Evolutionary conservation across 1,284 basidiomycete species (phyloP).

Genomic region (Lentinula novae-zelandiae): DNA sequence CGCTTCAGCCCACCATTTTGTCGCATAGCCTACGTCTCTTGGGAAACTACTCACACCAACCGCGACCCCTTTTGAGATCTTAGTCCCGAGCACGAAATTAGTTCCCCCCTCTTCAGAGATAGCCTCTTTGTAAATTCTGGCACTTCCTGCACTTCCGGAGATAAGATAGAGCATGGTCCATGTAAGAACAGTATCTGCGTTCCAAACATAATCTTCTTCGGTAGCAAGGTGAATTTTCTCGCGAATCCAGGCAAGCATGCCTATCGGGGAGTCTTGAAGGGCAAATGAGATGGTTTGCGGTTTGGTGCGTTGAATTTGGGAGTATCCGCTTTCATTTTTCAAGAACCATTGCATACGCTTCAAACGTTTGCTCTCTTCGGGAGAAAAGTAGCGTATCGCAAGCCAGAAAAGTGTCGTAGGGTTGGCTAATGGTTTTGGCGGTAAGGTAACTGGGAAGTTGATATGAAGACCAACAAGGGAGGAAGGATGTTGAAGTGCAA

Average conservation of each 20-base stretch:
- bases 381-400: constrained; percentile 12
- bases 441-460: constrained; percentile 23
- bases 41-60: constrained; percentile 18
- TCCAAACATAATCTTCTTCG: constrained; percentile 15
- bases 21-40: constrained; percentile 25
- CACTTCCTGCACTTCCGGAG: constrained; percentile 20
- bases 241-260: constrained; percentile 19
- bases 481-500: constrained; percentile 22
- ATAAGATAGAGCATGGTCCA: constrained; percentile 18
- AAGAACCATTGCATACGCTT: constrained; percentile 15
- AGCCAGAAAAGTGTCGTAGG: constrained; percentile 12
- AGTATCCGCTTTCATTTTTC: constrained; percentile 16
- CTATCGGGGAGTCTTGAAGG: constrained; percentile 18
- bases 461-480: constrained; percentile 24
- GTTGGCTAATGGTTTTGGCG: constrained; percentile 19
- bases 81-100: constrained; percentile 12
- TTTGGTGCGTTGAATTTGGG: constrained; percentile 16
- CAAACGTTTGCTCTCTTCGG: constrained; percentile 14
- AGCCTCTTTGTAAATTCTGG: constrained; percentile 27
- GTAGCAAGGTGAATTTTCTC: constrained; percentile 16
- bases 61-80: constrained; percentile 19
- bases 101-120: constrained; percentile 4
- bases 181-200: constrained; percentile 14
- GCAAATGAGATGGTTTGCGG: constrained; percentile 19
- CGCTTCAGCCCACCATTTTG: constrained; percentile 28